phyloP scores from a whole-genome alignment of 805 yeast genomes.

The Tetrapisispora iriomotensis region DNA sequence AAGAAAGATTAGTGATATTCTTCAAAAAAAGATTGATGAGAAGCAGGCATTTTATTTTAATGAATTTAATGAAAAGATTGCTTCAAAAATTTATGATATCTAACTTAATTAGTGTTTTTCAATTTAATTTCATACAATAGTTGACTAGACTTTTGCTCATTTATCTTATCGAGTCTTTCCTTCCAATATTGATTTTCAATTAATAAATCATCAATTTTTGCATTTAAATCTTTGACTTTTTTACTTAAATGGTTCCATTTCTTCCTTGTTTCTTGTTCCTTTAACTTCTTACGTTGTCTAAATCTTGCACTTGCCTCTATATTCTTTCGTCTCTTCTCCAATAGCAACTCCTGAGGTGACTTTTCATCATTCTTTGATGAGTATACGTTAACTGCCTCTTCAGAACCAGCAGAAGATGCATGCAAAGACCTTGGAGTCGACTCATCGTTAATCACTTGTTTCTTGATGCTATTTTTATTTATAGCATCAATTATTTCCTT shows the following conservation, averaged over 20 bases:
- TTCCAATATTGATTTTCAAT: constrained; percentile 27
- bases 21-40: not conserved
- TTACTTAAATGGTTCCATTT: constrained; percentile 14
- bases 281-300: constrained; percentile 41
- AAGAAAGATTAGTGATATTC: not conserved
- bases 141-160: constrained; percentile 22
- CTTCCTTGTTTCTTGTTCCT: constrained; percentile 15
- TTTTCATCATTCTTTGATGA: constrained; percentile 1
- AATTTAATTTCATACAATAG: constrained; percentile 19
- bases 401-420: not conserved
- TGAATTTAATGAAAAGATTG: not conserved
- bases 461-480: not conserved
- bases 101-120: constrained; percentile 3
- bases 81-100: not conserved
- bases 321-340: constrained; percentile 67
- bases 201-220: constrained; percentile 14
- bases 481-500: constrained; percentile 21
- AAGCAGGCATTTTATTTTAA: not conserved
- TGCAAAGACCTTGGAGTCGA: not conserved
- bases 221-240: constrained; percentile 16
- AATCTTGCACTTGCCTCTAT: constrained; percentile 94
- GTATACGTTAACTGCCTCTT: not conserved
- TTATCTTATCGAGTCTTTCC: constrained; percentile 15
- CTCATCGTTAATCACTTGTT: not conserved
- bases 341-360: not conserved